Evolutionary conservation across 768 basidiomycete species (phyloP), one percentile per base, ranked within the genome.

Genomic region (Cyclocybe aegerita): DNA sequence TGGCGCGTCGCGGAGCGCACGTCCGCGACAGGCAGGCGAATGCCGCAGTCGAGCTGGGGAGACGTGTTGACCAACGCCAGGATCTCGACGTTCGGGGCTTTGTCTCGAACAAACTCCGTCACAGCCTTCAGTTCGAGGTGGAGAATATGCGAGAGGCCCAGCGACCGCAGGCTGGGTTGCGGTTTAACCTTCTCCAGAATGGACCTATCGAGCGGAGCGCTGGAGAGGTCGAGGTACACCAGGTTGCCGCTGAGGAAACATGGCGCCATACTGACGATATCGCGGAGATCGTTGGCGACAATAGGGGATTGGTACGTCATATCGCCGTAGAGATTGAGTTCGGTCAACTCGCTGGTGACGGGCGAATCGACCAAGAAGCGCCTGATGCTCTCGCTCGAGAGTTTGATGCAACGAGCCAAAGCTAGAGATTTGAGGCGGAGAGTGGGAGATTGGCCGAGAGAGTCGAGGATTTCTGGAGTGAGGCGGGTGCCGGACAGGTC

Each of bases 321-420:
- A 62, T 97, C 94, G 23, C 93, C 93, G 60, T 91, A 97, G 4
- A 99, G 78, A 50, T 89, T 90, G 31, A 99, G 77, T 62, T 98
- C 91, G 33, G 71, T 75, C 46, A 95, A 71, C 37, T 76, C 73
- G 32, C 67, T 65, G 2, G 87, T 81, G 4, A 82, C 85, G 0
- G 81, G 80, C 1, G 90, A 85, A 23, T 81, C 68, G 38, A 90
- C 65, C 44, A 97, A 73, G 70, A 97, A 86, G 17, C 79, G 67
- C 42, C 79, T 80, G 62, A 98, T 82, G 41, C 90, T 83, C 50
- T 84, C 80, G 52, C 92, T 84, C 0, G 90, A 88, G 32, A 98
- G 72, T 55, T 87, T 85, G 48, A 84, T 84, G 73, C 95, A 98
- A 11, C 94, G 82, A 17, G 88, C 90, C 23, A 99, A 74, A 9